Evolutionary conservation across 805 yeast species (phyloP), one percentile per base, ranked within the genome.

Genomic region (Scheffersomyces stipitis): DNA sequence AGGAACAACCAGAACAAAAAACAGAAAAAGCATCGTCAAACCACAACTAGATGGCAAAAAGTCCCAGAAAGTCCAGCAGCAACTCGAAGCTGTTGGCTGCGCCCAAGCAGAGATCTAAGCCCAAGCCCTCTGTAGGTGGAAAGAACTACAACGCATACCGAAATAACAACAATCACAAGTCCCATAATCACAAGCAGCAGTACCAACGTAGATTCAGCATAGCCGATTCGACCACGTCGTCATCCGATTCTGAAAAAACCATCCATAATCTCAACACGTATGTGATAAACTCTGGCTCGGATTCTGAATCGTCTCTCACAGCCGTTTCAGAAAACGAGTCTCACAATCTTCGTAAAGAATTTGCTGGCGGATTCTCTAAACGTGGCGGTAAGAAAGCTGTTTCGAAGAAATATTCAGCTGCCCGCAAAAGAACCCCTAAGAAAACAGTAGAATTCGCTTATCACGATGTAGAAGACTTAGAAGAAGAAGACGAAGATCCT

Each of bases 231-330:
- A 45, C 63, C 5, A 51, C 62, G 17, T 54, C 64, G 9, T 41
- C 54, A 8, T 57, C 65, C 9, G 62, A 55, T 18, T 55, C 63
- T n/a, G 64, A 57, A 49, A 3, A 34, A 35, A 26, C 17, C 37
- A 34, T 17, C 30, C 43, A 9, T 34, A 37, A 3, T 43, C 54
- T 16, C 6, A 17, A 9, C 15, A 15, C 15, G 14, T 15, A 22
- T 31, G 41, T 30, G 9, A 15, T 33, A 16, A 14, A 14, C 28
- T 33, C 36, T 14, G 48, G 33, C 20, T 45, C 51, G 18, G 68
- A 64, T 30, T 60, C 69, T 1, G 74, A 68, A 33, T 60, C 67
- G 12, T 66, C 72, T 0, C 49, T 69, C 22, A 69, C 72, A 0
- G 73, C 70, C 2, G 68, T 67, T 5, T 55, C 60, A 5, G 67